Evolutionary conservation across 1,284 basidiomycete species (phyloP).

Genomic region (Sphagnurus paluster): DNA sequence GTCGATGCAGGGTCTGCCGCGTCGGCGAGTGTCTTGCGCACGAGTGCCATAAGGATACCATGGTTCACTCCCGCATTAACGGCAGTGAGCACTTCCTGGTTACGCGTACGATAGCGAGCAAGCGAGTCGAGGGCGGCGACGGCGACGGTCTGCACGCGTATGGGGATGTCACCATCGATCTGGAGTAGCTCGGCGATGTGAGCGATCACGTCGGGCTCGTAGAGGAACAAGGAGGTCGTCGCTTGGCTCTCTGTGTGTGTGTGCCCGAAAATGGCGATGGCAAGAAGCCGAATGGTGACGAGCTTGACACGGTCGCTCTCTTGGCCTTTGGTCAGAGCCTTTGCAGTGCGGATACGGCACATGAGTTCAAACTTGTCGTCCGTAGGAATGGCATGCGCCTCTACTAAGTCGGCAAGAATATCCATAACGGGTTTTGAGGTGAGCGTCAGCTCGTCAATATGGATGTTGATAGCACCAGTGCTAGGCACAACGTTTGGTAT

Average conservation of each 20-base stretch:
- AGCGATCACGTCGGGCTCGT: constrained; percentile 88
- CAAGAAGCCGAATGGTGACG: constrained; percentile 79
- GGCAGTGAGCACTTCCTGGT: constrained; percentile 86
- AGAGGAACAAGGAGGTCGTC: constrained; percentile 84
- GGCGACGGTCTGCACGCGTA: constrained; percentile 78
- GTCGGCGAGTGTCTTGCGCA: constrained; percentile 79
- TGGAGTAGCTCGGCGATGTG: constrained; percentile 91
- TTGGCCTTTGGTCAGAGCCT: constrained; percentile 59
- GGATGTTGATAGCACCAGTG: constrained; percentile 59
- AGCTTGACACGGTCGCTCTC: constrained; percentile 77
- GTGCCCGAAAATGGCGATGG: constrained; percentile 89
- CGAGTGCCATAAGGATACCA: constrained; percentile 87
- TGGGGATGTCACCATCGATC: constrained; percentile 68
- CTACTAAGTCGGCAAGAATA: constrained; percentile 74
- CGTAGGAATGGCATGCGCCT: constrained; percentile 74
- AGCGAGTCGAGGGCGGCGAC: constrained; percentile 90
- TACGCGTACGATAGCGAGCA: constrained; percentile 79
- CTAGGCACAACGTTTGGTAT: constrained; percentile 27
- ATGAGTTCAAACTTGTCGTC: constrained; percentile 89
- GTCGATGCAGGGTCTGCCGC: constrained; percentile 64
- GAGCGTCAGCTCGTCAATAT: constrained; percentile 62
- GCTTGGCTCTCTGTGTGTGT: constrained; percentile 81
- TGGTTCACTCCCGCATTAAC: constrained; percentile 97
- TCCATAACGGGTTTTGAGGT: constrained; percentile 65
- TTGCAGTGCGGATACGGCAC: constrained; percentile 83